phyloP scores from a whole-genome alignment of 106 monocot species.

The Platanthera guangdongensis region DNA sequence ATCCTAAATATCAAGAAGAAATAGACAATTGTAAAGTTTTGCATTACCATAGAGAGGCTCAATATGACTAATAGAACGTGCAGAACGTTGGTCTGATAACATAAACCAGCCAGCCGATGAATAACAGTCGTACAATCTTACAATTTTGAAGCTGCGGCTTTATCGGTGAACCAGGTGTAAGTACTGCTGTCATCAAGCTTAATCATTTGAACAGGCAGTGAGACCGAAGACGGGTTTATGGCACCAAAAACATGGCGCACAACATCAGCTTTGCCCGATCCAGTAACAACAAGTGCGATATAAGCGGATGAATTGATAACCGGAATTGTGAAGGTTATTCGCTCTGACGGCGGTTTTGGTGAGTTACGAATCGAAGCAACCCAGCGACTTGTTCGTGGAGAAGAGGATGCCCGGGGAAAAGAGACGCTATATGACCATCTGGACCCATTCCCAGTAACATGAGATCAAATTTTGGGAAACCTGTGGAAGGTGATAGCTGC shows the following conservation, averaged over 20 bases:
- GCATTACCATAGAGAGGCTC: too few relatives aligned
- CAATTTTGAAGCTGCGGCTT: constrained; percentile 47
- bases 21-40: too few relatives aligned
- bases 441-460: constrained; percentile 67
- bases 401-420: constrained; percentile 53
- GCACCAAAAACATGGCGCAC: constrained; percentile 30
- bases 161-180: constrained; percentile 62
- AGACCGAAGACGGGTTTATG: constrained; percentile 11
- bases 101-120: too few relatives aligned
- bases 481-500: constrained; percentile 12
- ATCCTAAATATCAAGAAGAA: too few relatives aligned
- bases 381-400: constrained; percentile 35
- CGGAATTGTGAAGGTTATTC: constrained; percentile 67
- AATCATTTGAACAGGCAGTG: constrained; percentile 57
- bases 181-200: constrained; percentile 41
- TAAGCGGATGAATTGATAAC: constrained; percentile 57
- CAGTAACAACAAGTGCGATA: constrained; percentile 48
- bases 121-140: background rate
- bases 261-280: constrained; percentile 40
- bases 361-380: constrained; percentile 54
- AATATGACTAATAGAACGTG: too few relatives aligned
- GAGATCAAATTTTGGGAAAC: constrained; percentile 52
- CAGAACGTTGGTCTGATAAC: too few relatives aligned
- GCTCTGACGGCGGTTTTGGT: constrained; percentile 56
- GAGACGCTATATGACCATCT: constrained; percentile 65